Percentiles rank a stretch among this genome's conserved stretches.
Conservation (phyloP, 2,329 filamentous ascomycete species). For the Trichoderma sp. region DNA sequence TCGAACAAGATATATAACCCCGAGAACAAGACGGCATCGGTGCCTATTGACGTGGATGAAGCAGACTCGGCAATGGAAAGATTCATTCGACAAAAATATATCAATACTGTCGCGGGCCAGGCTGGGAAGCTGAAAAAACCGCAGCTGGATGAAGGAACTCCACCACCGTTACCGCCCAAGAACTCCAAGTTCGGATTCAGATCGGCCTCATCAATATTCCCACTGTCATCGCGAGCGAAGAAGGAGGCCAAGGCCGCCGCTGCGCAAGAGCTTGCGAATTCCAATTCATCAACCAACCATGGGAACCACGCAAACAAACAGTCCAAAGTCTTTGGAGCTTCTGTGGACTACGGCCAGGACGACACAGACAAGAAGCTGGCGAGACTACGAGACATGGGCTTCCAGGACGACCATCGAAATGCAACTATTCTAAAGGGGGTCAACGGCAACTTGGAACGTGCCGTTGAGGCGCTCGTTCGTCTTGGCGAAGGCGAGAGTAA, state of each 20-base stretch:
- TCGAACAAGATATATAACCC: constrained; percentile 93
- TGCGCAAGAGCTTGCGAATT: constrained; percentile 28
- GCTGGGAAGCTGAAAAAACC: constrained; percentile 46
- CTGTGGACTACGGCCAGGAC: constrained; percentile 56
- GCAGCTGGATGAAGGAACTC: constrained; percentile 57
- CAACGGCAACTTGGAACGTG: constrained; percentile 80
- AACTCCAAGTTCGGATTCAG: constrained; percentile 62
- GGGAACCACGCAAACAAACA: constrained; percentile 59
- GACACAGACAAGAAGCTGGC: constrained; percentile 75
- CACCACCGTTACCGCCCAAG: constrained; percentile 64
- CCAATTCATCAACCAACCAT: constrained; percentile 42
- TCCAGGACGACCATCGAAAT: constrained; percentile 80
- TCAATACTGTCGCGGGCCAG: constrained; percentile 53
- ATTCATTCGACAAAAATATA: constrained; percentile 94
- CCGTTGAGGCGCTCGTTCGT: constrained; percentile 81
- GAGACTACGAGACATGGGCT: constrained; percentile 87
- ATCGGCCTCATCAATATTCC: constrained; percentile 68
- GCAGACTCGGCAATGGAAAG: constrained; percentile 92
- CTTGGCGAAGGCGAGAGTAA: constrained; percentile 69
- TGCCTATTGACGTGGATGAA: constrained; percentile 89
- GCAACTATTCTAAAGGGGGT: constrained; percentile 77
- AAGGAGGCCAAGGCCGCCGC: constrained; percentile 47
- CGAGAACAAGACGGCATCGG: constrained; percentile 75
- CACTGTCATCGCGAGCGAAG: constrained; percentile 61
- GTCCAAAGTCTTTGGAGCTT: constrained; percentile 69